phyloP scores from a whole-genome alignment of 345 rosid genomes.

The Salix udensis region DNA sequence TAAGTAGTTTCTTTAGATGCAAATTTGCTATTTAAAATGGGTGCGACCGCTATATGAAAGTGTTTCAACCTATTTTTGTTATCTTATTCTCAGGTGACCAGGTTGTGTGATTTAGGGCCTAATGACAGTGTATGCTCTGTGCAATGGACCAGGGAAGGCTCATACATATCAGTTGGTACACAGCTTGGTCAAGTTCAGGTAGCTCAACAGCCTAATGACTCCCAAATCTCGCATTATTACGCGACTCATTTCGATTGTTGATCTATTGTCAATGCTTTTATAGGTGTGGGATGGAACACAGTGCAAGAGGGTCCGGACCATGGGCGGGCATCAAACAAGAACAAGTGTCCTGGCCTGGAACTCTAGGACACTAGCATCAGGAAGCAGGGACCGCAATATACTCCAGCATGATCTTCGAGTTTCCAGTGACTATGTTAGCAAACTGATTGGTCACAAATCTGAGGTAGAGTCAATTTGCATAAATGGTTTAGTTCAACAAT shows the following conservation, averaged over 20 bases:
- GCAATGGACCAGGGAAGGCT: slow-evolving; percentile 97
- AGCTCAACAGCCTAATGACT: slow-evolving; percentile 1
- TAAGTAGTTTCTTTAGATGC: not conserved
- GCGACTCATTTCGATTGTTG: not conserved
- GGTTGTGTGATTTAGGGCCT: slow-evolving; percentile 89
- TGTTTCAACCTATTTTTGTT: not conserved
- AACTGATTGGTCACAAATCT: slow-evolving; percentile 88
- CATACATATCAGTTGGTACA: slow-evolving; percentile 86
- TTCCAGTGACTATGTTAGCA: slow-evolving; percentile 59
- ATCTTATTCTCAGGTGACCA: slow-evolving; percentile 63
- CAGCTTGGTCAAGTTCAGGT: slow-evolving; percentile 92
- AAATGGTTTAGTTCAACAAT: not conserved
- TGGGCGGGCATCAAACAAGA: slow-evolving; percentile 96
- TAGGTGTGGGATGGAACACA: slow-evolving; percentile 95
- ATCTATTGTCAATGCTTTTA: not conserved
- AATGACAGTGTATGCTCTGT: slow-evolving; percentile 75
- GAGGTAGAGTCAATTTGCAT: slow-evolving; percentile 41
- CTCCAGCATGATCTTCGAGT: slow-evolving; percentile 97
- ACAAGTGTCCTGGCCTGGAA: slow-evolving; percentile 95
- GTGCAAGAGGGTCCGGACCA: slow-evolving; percentile 75
- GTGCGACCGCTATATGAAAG: too few relatives aligned
- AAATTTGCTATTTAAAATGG: not conserved
- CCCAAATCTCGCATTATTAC: not conserved
- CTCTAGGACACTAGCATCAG: slow-evolving; percentile 77
- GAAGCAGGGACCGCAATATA: slow-evolving; percentile 88